These are phyloP conservation scores for Sungouiella thailandica DNA, from an alignment of 805 yeast genomes.

Conservation along the genomic window DNA sequence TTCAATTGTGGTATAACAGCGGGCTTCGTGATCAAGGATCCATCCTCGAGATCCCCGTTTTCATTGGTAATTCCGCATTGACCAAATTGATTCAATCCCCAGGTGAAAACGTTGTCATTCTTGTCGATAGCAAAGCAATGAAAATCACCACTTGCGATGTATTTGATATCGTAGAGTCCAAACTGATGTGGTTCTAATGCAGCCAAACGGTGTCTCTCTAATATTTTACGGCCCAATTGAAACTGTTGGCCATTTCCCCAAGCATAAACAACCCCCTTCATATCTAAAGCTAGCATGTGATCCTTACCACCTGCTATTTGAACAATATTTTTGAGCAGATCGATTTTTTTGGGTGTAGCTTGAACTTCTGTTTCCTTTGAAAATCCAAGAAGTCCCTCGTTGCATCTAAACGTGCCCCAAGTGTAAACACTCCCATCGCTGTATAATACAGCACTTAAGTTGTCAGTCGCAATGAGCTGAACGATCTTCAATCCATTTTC, in stretches of 20 bases:
- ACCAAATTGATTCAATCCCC: slow-evolving; percentile 98
- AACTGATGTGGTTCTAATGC: slow-evolving; percentile 78
- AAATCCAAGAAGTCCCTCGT: slow-evolving; percentile 88
- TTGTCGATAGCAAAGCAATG: slow-evolving; percentile 89
- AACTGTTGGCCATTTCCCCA: slow-evolving; percentile 97
- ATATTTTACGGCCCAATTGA: slow-evolving; percentile 83
- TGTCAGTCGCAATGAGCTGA: slow-evolving; percentile 88
- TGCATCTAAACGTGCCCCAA: slow-evolving; percentile 96
- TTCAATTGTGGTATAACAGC: slow-evolving; percentile 64
- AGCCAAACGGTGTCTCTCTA: slow-evolving; percentile 70
- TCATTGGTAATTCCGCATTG: slow-evolving; percentile 75
- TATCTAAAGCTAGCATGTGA: slow-evolving; percentile 79
- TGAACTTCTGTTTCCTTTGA: slow-evolving; percentile 61
- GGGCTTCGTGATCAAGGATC: slow-evolving; percentile 74
- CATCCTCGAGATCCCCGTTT: slow-evolving; percentile 74
- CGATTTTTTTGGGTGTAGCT: slow-evolving; percentile 58
- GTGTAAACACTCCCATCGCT: slow-evolving; percentile 87
- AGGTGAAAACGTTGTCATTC: slow-evolving; percentile 66
- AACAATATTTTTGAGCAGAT: slow-evolving; percentile 59
- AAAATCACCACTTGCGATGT: slow-evolving; percentile 89
- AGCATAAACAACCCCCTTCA: slow-evolving; percentile 81
- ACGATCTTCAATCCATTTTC: slow-evolving; percentile 47
- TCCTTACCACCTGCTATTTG: slow-evolving; percentile 92
- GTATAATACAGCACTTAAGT: slow-evolving; percentile 73
- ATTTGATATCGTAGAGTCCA: slow-evolving; percentile 73